These are phyloP conservation scores for Solanum chiquidenum DNA, from an alignment of 257 asterid species.

Conservation along the genomic window DNA sequence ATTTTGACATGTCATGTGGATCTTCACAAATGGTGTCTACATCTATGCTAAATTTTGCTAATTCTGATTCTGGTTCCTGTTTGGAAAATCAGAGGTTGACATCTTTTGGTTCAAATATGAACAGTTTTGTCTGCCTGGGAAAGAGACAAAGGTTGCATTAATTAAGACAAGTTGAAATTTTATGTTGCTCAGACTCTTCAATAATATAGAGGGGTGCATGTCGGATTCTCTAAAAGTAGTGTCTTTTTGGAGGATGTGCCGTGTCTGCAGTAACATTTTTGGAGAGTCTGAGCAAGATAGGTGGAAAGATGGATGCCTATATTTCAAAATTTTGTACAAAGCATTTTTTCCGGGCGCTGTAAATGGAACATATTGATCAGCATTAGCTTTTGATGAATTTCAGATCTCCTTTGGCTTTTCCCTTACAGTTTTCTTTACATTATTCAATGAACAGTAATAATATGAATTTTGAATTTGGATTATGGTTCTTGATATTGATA, in stretches of 20 bases:
- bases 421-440: neutral
- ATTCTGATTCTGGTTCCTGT: constrained; percentile 8
- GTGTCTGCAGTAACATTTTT: neutral
- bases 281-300: neutral
- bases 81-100: constrained; percentile 9
- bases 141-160: constrained; percentile 42
- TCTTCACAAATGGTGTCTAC: constrained; percentile 28
- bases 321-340: constrained; percentile 32
- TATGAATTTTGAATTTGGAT: neutral
- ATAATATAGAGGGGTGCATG: neutral
- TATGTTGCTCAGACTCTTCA: neutral
- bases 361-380: neutral
- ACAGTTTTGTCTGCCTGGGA: constrained; percentile 8
- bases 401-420: neutral
- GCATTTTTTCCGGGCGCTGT: neutral
- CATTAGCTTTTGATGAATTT: neutral
- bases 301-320: neutral
- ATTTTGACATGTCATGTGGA: constrained; percentile 34
- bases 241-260: neutral
- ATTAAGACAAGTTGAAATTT: neutral
- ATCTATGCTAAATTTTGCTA: constrained; percentile 26
- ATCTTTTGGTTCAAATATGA: constrained; percentile 13
- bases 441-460: neutral
- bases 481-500: neutral
- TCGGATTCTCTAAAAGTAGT: neutral